Evolutionary conservation across 176 grass and related monocot species (phyloP).

Genomic region (Carex myosuroides): DNA sequence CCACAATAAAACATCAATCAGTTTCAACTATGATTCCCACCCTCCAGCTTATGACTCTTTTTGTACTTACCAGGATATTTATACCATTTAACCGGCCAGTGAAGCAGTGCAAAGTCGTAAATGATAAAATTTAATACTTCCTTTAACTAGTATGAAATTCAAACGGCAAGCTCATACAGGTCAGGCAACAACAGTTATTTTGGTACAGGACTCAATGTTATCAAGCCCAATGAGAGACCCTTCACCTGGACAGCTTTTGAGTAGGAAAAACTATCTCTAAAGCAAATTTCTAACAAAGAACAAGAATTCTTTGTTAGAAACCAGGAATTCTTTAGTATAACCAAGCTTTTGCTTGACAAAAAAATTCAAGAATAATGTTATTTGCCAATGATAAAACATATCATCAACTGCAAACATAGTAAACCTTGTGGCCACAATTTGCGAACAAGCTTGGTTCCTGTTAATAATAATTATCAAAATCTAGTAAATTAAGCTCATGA

Average conservation of each 20-base stretch:
- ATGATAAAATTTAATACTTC: neutral
- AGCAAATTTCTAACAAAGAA: neutral
- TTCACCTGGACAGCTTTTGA: neutral
- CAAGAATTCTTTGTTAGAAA: neutral
- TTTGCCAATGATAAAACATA: neutral
- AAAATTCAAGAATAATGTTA: neutral
- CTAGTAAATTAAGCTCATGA: neutral
- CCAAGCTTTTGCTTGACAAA: neutral
- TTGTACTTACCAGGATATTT: neutral
- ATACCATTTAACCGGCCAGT: neutral
- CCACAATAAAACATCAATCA: conserved; percentile 5
- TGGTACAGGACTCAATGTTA: neutral
- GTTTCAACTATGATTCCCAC: neutral
- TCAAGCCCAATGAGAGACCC: neutral
- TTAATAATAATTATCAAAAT: neutral
- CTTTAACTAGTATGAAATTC: neutral
- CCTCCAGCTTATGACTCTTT: neutral
- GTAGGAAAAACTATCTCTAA: neutral
- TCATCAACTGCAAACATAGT: neutral
- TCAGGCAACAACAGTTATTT: neutral
- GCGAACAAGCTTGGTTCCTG: neutral
- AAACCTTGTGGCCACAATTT: neutral
- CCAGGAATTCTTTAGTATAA: neutral
- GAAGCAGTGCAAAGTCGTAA: neutral
- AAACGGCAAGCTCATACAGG: neutral